phyloP scores from a whole-genome alignment of 2,329 filamentous ascomycete species.

The Calycina herbarum region DNA sequence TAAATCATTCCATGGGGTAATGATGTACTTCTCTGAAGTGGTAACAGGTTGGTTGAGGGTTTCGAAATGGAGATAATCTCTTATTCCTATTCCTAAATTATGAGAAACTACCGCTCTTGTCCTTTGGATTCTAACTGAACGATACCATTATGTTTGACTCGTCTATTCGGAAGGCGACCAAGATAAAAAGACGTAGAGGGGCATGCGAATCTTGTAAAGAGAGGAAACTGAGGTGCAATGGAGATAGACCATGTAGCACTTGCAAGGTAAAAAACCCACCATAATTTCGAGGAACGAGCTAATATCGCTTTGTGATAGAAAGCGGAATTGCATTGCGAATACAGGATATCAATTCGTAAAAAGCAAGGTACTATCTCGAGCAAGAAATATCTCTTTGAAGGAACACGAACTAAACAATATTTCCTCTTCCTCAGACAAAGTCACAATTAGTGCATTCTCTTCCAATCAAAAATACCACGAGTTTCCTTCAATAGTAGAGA shows the following conservation, averaged over 20 bases:
- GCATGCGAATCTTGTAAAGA: constrained; percentile 1
- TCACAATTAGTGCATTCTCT: not conserved
- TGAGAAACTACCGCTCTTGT: not conserved
- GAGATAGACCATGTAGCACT: not conserved
- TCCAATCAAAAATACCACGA: not conserved
- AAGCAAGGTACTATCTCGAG: too few relatives aligned
- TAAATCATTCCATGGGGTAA: too few relatives aligned
- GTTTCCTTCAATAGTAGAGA: not conserved
- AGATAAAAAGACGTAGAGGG: constrained; percentile 30
- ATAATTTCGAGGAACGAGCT: not conserved
- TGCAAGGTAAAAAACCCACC: not conserved
- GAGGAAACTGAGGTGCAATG: not conserved
- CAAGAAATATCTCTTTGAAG: too few relatives aligned
- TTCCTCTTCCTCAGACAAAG: not conserved
- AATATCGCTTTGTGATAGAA: not conserved
- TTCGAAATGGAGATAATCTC: not conserved
- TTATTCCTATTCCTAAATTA: not conserved
- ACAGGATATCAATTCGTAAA: not conserved
- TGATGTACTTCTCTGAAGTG: too few relatives aligned
- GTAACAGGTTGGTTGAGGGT: too few relatives aligned
- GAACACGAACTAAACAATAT: not conserved
- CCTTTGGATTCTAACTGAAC: not conserved
- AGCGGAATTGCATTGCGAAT: not conserved
- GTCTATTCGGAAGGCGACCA: constrained; percentile 25
- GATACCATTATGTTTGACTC: constrained; percentile 11